Evolutionary conservation across 148 eudicot species (phyloP).

Genomic region (Heliamphora exappendiculata): DNA sequence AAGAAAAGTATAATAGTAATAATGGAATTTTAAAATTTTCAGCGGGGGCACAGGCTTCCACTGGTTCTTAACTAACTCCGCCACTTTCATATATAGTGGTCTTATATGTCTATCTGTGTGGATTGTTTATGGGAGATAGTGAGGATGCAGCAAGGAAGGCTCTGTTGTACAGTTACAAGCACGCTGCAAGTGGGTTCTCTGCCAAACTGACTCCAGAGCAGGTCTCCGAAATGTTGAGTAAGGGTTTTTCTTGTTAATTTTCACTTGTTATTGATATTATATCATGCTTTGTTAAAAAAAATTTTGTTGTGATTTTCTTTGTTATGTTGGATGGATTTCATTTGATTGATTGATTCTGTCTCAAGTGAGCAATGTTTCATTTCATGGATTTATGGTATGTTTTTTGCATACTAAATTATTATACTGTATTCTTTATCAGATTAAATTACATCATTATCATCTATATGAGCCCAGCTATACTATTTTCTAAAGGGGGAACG

Average conservation of each 20-base stretch:
- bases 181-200: conserved; percentile 54
- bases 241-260: conserved; percentile 1
- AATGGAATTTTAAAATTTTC: no score
- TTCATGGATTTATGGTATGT: not conserved
- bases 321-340: not conserved
- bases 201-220: conserved; percentile 57
- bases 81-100: not conserved
- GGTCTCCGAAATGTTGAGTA: conserved; percentile 38
- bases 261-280: conserved; percentile 23
- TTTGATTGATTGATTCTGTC: not conserved
- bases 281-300: not conserved
- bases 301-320: not conserved
- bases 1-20: no score
- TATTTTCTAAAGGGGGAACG: not conserved
- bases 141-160: conserved; percentile 48
- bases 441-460: not conserved
- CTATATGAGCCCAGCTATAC: not conserved
- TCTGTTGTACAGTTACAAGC: conserved; percentile 45
- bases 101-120: not conserved
- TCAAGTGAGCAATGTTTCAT: not conserved
- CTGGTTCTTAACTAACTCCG: no score
- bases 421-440: not conserved
- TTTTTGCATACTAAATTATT: not conserved
- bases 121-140: conserved; percentile 16
- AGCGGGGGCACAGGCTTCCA: no score